Evolutionary conservation across 2,329 filamentous ascomycete species (phyloP).

Genomic region (Cladophialophora chaetospira): DNA sequence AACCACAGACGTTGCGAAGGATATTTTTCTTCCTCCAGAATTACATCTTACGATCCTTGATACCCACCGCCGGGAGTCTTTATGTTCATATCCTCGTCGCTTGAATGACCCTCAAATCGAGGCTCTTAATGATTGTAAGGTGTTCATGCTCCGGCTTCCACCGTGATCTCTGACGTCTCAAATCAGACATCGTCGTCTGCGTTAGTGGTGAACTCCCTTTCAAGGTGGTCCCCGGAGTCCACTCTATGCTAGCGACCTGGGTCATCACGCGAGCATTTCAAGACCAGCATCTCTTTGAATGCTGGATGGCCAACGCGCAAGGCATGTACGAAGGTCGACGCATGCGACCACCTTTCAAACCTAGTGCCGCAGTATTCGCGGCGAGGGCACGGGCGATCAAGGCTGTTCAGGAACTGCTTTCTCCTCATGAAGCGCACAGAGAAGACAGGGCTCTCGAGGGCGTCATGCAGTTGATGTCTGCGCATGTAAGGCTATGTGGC

Average conservation of each 20-base stretch:
- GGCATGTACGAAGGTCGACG: background rate
- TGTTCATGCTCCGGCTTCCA: background rate
- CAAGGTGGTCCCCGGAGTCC: background rate
- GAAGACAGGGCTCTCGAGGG: background rate
- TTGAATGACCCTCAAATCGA: background rate
- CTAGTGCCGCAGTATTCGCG: background rate
- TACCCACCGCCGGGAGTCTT: background rate
- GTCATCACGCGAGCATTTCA: background rate
- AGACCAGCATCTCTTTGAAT: background rate
- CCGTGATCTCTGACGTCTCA: background rate
- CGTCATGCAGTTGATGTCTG: background rate
- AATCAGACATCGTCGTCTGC: background rate
- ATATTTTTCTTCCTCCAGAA: background rate
- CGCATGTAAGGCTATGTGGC: background rate
- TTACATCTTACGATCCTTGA: background rate
- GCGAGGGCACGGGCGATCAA: background rate
- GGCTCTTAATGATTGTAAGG: conserved; percentile 1
- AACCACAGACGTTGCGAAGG: background rate
- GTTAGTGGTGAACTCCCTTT: background rate
- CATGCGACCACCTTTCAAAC: background rate
- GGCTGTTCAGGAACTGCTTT: background rate
- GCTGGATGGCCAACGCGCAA: background rate
- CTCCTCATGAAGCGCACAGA: background rate
- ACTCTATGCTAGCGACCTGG: background rate
- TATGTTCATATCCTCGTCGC: background rate